Base-by-base conservation (phyloP, 1,284 basidiomycete species). In the Tilletia caries region DNA sequence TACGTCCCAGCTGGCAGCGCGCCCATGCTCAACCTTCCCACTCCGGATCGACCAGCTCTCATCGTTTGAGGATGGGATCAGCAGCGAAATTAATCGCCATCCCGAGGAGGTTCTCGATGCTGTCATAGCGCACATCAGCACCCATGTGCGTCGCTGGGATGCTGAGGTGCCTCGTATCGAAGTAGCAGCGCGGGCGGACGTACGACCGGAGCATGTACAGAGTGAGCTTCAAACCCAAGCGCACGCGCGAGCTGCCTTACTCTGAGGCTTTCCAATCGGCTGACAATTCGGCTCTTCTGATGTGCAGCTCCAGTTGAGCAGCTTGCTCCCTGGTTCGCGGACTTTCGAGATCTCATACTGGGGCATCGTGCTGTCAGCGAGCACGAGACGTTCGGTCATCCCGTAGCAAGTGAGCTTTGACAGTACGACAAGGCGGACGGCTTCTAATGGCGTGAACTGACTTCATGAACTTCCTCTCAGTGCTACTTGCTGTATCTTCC, bases 1-100 rank as follows among this genome's bases (percentile, higher is more conserved):
- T 46, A 82, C 81, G 2, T 77, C 79, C 8, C 78, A 81, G 70
- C 75, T 82, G 3, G 80, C 77, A 66, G 73, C 69, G 8, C 71
- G 76, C 29, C 54, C 70, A 10, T 76, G 73, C 66, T 66, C 76
- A 34, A 69, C 68, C 20, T 82, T 82, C 54, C 75, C 76, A 1
- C 73, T 82, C 15, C 75, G 78, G 25, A 79, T 82, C 64, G 80
- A 82, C 29, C 43, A 71, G 4, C 71, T 79, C 52, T 62, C 71
- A 44, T 54, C 72, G 13, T 82, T 81, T 67, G 69, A 46, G 33
- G 44, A 48, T 20, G 50, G 37, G n/a, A 52, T 60, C 52, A 44
- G n/a, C 52, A 43, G 33, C 37, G 32, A 60, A 15, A 29, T 25
- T 34, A 62, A 46, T 34, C 37, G 32, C 12, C 64, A 54, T 33